Evolutionary conservation across 768 basidiomycete genomes (phyloP).

Genomic region (Termitomyces sp.): DNA sequence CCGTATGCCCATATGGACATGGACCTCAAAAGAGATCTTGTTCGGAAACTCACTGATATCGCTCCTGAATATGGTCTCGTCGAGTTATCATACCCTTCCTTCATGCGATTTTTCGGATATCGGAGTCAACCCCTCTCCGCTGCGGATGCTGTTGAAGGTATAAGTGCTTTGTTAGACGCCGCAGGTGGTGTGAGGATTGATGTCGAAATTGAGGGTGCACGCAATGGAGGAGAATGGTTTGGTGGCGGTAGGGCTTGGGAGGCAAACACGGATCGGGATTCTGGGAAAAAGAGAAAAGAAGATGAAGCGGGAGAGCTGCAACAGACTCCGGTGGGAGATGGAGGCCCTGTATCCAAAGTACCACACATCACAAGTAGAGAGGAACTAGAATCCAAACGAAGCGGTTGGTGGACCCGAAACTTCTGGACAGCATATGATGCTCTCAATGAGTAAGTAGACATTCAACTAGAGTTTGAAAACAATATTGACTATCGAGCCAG

Average conservation of each 20-base stretch:
- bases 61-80: constrained; percentile 94
- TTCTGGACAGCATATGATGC: constrained; percentile 97
- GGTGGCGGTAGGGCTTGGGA: constrained; percentile 81
- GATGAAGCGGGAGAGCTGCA: constrained; percentile 9
- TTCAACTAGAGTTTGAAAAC: not conserved
- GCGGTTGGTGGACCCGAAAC: constrained; percentile 83
- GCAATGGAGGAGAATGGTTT: constrained; percentile 96
- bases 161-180: constrained; percentile 83
- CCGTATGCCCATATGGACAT: constrained; percentile 95
- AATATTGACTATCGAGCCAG: constrained; percentile 30
- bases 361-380: constrained; percentile 29
- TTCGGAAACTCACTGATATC: constrained; percentile 78
- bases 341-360: constrained; percentile 9
- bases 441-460: constrained; percentile 71
- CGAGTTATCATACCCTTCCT: constrained; percentile 91
- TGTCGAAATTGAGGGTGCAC: constrained; percentile 80
- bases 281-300: constrained; percentile 17
- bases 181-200: constrained; percentile 89
- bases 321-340: constrained; percentile 11
- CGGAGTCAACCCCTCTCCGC: constrained; percentile 84
- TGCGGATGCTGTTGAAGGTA: constrained; percentile 87
- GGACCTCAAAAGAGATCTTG: constrained; percentile 78
- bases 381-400: constrained; percentile 18
- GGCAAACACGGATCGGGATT: constrained; percentile 30
- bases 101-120: constrained; percentile 89